Conservation (phyloP, 1,284 basidiomycete species). For the Malassezia furfur region DNA sequence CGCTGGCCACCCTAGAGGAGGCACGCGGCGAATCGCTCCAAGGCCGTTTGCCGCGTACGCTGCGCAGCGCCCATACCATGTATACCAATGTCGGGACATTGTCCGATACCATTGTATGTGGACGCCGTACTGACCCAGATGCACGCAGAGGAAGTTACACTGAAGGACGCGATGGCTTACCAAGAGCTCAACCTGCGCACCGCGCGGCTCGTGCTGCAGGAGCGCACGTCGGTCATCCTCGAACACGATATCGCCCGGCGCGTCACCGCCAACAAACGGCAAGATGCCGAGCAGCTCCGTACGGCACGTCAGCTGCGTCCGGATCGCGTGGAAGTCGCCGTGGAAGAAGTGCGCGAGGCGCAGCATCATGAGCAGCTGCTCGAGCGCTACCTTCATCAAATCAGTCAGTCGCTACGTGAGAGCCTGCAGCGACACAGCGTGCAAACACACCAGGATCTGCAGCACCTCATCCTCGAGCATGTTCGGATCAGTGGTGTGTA, state of each 20-base stretch:
- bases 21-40: neutral
- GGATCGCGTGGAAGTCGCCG: constrained; percentile 32
- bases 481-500: constrained; percentile 12
- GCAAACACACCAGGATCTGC: constrained; percentile 37
- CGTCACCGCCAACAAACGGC: constrained; percentile 26
- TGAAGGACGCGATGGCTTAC: constrained; percentile 33
- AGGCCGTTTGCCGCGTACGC: constrained; percentile 5
- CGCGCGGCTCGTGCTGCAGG: constrained; percentile 35
- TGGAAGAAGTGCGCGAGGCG: constrained; percentile 36
- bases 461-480: constrained; percentile 29
- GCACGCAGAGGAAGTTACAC: constrained; percentile 17
- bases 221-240: constrained; percentile 39
- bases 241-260: constrained; percentile 35
- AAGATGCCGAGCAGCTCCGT: constrained; percentile 32
- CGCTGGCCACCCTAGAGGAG: constrained; percentile 16
- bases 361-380: constrained; percentile 28
- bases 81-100: constrained; percentile 1
- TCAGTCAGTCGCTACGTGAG: constrained; percentile 25
- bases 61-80: constrained; percentile 6
- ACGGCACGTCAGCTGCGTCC: constrained; percentile 21
- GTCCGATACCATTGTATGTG: neutral
- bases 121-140: neutral
- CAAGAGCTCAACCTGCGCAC: constrained; percentile 37
- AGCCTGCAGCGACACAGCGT: constrained; percentile 33
- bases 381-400: constrained; percentile 23